Evolutionary conservation across 2,329 filamentous ascomycete species (phyloP).

Genomic region (Nemania diffusa): DNA sequence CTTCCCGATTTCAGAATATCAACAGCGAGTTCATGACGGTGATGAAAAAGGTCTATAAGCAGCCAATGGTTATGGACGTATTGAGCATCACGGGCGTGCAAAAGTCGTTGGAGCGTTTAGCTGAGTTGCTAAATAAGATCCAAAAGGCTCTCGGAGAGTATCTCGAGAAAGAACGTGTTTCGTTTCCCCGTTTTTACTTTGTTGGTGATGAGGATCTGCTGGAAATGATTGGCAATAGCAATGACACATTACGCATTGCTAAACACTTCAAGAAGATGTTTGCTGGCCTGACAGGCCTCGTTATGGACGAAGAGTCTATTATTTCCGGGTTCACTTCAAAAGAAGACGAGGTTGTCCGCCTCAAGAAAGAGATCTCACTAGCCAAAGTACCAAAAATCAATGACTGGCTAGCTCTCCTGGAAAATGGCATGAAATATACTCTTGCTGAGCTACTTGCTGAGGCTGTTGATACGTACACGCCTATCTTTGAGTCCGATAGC

Average conservation of each 20-base stretch:
- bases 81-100: slow-evolving; percentile 95
- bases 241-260: slow-evolving; percentile 93
- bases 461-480: slow-evolving; percentile 82
- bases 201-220: slow-evolving; percentile 98
- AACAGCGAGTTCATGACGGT: slow-evolving; percentile 99
- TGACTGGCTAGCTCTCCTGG: slow-evolving; percentile 95
- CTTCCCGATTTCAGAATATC: slow-evolving; percentile 97
- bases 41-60: slow-evolving; percentile 99
- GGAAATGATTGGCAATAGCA: slow-evolving; percentile 99
- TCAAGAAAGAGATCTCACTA: slow-evolving; percentile 92
- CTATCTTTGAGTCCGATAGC: slow-evolving; percentile 76
- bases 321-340: slow-evolving; percentile 96
- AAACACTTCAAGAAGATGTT: slow-evolving; percentile 99
- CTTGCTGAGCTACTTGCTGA: slow-evolving; percentile 90
- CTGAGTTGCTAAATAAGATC: slow-evolving; percentile 98
- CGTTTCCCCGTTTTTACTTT: slow-evolving; percentile 99
- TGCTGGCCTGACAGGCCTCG: slow-evolving; percentile 88
- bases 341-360: slow-evolving; percentile 86
- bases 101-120: slow-evolving; percentile 92
- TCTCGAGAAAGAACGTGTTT: slow-evolving; percentile 95
- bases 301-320: slow-evolving; percentile 89
- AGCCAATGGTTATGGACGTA: slow-evolving; percentile 94
- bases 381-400: slow-evolving; percentile 97
- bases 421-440: slow-evolving; percentile 92
- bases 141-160: slow-evolving; percentile 99